phyloP scores from a whole-genome alignment of 1,139 yeast genomes.

The Debaryomyces fabryi region DNA sequence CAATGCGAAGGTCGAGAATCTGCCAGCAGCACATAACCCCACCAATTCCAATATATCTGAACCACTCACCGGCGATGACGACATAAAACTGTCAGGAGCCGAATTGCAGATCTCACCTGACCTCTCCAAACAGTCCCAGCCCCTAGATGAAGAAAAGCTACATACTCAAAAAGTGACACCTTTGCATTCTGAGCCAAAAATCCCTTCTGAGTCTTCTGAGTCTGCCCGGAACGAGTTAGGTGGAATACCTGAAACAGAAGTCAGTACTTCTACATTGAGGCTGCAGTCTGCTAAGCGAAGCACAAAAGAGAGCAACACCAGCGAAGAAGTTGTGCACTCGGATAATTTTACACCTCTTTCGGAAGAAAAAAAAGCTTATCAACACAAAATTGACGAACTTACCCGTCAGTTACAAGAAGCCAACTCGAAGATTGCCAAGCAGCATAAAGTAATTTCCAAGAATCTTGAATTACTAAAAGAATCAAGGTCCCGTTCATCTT shows the following conservation, averaged over 20 bases:
- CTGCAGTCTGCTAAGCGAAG: neutral
- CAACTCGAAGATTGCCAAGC: slow-evolving; percentile 9
- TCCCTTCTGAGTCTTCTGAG: no score
- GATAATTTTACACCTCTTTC: neutral
- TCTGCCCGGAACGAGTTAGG: neutral
- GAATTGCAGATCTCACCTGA: neutral
- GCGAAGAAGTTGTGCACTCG: neutral
- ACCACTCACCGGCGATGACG: neutral
- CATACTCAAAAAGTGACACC: neutral
- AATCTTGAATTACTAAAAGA: slow-evolving; percentile 9
- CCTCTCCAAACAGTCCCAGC: neutral
- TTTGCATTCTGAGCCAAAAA: neutral
- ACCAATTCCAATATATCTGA: neutral
- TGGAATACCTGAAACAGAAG: neutral
- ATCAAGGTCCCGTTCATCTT: slow-evolving; percentile 4
- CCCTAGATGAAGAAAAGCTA: neutral
- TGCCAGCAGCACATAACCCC: neutral
- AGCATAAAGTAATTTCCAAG: slow-evolving; percentile 6
- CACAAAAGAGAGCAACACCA: neutral
- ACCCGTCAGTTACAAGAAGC: slow-evolving; percentile 3
- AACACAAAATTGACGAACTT: neutral
- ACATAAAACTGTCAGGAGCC: neutral
- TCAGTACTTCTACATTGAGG: neutral
- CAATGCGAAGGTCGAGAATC: neutral
- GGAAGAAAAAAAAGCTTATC: neutral